These are phyloP conservation scores for Zymoseptoria pseudotritici DNA, from an alignment of 2,329 filamentous ascomycete species.

Conservation along the genomic window DNA sequence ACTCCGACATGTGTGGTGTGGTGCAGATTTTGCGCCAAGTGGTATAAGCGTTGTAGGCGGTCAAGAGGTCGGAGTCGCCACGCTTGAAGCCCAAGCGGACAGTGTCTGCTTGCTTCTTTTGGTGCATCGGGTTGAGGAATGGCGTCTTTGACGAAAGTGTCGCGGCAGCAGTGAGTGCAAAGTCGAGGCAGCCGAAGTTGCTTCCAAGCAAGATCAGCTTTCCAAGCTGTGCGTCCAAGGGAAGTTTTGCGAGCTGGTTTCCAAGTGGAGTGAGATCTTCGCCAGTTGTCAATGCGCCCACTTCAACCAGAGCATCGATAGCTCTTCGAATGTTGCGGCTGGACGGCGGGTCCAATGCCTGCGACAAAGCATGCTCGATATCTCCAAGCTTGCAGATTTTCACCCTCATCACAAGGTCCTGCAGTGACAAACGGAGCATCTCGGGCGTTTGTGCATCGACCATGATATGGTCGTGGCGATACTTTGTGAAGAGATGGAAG, in stretches of 20 bases:
- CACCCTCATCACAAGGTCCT: slow-evolving; percentile 89
- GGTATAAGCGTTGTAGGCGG: slow-evolving; percentile 86
- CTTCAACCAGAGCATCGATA: slow-evolving; percentile 87
- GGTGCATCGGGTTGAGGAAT: slow-evolving; percentile 79
- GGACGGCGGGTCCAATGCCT: slow-evolving; percentile 83
- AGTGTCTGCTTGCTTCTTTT: slow-evolving; percentile 72
- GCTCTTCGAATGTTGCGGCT: slow-evolving; percentile 88
- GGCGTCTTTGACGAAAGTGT: slow-evolving; percentile 92
- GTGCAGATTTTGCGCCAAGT: slow-evolving; percentile 80
- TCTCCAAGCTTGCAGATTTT: slow-evolving; percentile 96
- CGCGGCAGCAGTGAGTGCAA: slow-evolving; percentile 82
- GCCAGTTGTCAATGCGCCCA: slow-evolving; percentile 70
- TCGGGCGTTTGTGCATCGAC: slow-evolving; percentile 92
- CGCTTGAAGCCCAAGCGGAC: slow-evolving; percentile 72
- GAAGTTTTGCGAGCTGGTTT: slow-evolving; percentile 76
- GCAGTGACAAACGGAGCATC: slow-evolving; percentile 86
- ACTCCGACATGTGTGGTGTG: slow-evolving; percentile 64
- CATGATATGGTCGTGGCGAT: slow-evolving; percentile 76
- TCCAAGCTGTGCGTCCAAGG: slow-evolving; percentile 87
- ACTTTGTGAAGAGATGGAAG: slow-evolving; percentile 90
- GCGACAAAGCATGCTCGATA: slow-evolving; percentile 80
- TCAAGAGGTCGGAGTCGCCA: slow-evolving; percentile 84
- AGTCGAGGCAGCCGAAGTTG: slow-evolving; percentile 86
- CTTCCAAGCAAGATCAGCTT: slow-evolving; percentile 84
- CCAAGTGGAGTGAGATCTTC: slow-evolving; percentile 87